A percentile compares a stretch with the other conserved stretches of the same genome.
Evolutionary conservation across 108 stramenopile genomes (phyloP).

Genomic region (Stephanodiscus minutulus): DNA sequence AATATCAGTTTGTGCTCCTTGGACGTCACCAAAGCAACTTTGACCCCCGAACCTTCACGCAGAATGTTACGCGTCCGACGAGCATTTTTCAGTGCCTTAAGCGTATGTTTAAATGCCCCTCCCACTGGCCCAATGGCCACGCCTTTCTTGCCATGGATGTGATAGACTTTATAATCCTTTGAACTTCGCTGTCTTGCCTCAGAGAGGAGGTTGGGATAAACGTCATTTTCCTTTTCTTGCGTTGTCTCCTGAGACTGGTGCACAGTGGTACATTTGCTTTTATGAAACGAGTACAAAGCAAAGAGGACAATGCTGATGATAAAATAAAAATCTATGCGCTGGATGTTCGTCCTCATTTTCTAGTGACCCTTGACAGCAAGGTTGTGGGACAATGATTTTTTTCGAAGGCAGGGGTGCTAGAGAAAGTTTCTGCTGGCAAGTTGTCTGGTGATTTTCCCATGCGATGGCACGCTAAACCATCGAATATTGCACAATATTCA

Average conservation of each 20-base stretch:
- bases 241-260: not conserved
- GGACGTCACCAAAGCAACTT: conserved; percentile 18
- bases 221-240: conserved; percentile 4
- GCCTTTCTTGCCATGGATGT: conserved; percentile 4
- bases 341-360: too few relatives aligned
- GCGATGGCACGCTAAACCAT: too few relatives aligned
- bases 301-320: too few relatives aligned
- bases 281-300: too few relatives aligned
- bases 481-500: too few relatives aligned
- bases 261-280: too few relatives aligned
- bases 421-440: too few relatives aligned
- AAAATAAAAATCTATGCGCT: too few relatives aligned
- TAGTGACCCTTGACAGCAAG: too few relatives aligned
- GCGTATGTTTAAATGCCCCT: not conserved
- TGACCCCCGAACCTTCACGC: not conserved
- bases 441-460: too few relatives aligned
- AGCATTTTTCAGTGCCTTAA: conserved; percentile 16
- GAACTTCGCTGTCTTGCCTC: conserved; percentile 9
- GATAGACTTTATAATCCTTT: not conserved
- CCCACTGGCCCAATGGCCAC: conserved; percentile 14
- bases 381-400: too few relatives aligned
- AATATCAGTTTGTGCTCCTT: conserved; percentile 10
- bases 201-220: conserved; percentile 12
- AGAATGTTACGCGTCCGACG: conserved; percentile 15
- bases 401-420: too few relatives aligned